Conservation (phyloP, 805 yeast genomes). For the Kazachstania kunashirensis region DNA sequence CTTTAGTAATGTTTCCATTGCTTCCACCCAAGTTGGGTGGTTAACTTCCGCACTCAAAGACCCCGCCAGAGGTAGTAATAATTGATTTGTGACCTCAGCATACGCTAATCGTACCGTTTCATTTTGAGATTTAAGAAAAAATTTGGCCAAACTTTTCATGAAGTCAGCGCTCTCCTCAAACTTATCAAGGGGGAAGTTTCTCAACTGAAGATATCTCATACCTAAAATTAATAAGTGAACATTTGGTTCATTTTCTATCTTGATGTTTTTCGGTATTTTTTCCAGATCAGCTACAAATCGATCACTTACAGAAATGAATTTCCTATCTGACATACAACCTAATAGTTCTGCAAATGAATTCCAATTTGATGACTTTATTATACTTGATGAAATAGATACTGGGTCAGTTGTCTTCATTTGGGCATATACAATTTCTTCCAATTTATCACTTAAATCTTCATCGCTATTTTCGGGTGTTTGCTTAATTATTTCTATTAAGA, state of each 20-base stretch:
- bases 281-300: conserved; percentile 89
- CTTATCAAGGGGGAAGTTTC: conserved; percentile 76
- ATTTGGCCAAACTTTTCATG: conserved; percentile 74
- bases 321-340: conserved; percentile 81
- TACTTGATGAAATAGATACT: conserved; percentile 47
- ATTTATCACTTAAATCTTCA: conserved; percentile 66
- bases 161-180: conserved; percentile 94
- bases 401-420: conserved; percentile 88
- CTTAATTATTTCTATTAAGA: conserved; percentile 80
- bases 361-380: conserved; percentile 89
- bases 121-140: conserved; percentile 57
- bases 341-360: conserved; percentile 76
- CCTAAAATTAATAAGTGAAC: conserved; percentile 76
- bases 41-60: conserved; percentile 87
- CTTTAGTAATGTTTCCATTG: conserved; percentile 52
- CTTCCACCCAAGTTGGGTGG: conserved; percentile 90
- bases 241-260: conserved; percentile 47
- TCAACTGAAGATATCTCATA: conserved; percentile 73
- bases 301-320: conserved; percentile 84
- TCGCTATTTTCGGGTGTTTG: conserved; percentile 74
- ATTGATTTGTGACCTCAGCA: conserved; percentile 69
- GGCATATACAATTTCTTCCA: conserved; percentile 88
- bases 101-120: conserved; percentile 64
- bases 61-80: conserved; percentile 76
- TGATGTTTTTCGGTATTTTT: conserved; percentile 50